Evolutionary conservation across 2,329 filamentous ascomycete species (phyloP).

Genomic region (Penicillium psychrosexuale): DNA sequence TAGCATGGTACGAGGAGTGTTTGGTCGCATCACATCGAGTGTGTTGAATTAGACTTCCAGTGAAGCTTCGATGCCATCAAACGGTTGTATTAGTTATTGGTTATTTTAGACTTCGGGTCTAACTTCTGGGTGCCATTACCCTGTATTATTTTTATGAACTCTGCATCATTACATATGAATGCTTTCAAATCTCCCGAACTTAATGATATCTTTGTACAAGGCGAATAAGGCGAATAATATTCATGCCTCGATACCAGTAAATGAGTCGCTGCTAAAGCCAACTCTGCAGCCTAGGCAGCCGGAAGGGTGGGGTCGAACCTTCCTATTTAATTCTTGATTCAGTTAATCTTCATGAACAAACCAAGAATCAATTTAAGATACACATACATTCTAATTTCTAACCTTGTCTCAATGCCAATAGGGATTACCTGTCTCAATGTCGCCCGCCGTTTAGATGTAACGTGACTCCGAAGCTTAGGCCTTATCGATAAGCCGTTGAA

Average conservation of each 20-base stretch:
- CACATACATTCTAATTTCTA: not conserved
- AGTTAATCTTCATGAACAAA: not conserved
- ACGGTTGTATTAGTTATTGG: not conserved
- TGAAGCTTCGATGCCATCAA: not conserved
- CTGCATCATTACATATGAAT: not conserved
- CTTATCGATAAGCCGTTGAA: constrained; percentile 18
- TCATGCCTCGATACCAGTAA: not conserved
- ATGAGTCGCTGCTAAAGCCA: not conserved
- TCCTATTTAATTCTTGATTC: not conserved
- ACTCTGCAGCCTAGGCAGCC: not conserved
- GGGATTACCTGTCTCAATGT: not conserved
- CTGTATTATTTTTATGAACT: not conserved
- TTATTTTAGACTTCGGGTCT: not conserved
- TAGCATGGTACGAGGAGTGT: constrained; percentile 62
- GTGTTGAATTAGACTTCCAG: constrained; percentile 25
- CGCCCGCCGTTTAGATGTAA: not conserved
- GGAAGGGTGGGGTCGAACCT: not conserved
- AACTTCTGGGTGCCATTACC: not conserved
- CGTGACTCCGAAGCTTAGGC: not conserved
- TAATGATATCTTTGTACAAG: not conserved
- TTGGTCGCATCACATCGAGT: constrained; percentile 54
- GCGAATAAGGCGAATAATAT: not conserved
- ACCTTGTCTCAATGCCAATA: not conserved
- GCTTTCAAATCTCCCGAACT: not conserved
- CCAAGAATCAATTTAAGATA: not conserved